These are phyloP conservation scores for Talaromyces sp. DNA, from an alignment of 2,329 filamentous ascomycete species.

Conservation along the genomic window DNA sequence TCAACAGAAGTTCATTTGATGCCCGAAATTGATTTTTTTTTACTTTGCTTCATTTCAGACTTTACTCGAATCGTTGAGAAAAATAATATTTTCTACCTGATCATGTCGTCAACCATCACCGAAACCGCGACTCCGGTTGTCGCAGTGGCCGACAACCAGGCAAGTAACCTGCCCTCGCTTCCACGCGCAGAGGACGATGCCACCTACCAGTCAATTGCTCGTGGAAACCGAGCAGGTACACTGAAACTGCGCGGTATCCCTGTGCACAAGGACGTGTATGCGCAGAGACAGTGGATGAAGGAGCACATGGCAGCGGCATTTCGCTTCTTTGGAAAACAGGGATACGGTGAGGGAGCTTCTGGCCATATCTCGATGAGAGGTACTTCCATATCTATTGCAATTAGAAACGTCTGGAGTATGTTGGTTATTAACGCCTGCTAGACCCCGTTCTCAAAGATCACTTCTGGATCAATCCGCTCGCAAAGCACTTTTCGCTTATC, in stretches of 20 bases:
- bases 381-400: constrained; percentile 6
- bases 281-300: constrained; percentile 50
- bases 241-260: constrained; percentile 35
- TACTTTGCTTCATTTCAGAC: neutral
- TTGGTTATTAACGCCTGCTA: constrained; percentile 12
- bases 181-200: constrained; percentile 10
- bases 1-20: neutral
- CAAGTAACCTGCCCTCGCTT: constrained; percentile 4
- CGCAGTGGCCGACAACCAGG: constrained; percentile 2
- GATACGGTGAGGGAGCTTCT: constrained; percentile 19
- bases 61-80: neutral
- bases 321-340: constrained; percentile 21
- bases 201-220: constrained; percentile 30
- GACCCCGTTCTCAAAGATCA: constrained; percentile 34
- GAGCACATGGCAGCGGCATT: constrained; percentile 41
- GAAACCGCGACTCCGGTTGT: constrained; percentile 4
- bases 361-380: constrained; percentile 39
- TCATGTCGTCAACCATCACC: constrained; percentile 11
- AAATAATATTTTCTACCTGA: neutral
- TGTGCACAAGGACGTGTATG: constrained; percentile 34
- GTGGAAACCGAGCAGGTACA: constrained; percentile 29
- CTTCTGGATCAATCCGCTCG: constrained; percentile 38
- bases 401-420: neutral
- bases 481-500: constrained; percentile 37
- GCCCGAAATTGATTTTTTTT: neutral